These are phyloP conservation scores for Cyclotella baltica DNA, from an alignment of 108 stramenopile species.

Conservation along the genomic window DNA sequence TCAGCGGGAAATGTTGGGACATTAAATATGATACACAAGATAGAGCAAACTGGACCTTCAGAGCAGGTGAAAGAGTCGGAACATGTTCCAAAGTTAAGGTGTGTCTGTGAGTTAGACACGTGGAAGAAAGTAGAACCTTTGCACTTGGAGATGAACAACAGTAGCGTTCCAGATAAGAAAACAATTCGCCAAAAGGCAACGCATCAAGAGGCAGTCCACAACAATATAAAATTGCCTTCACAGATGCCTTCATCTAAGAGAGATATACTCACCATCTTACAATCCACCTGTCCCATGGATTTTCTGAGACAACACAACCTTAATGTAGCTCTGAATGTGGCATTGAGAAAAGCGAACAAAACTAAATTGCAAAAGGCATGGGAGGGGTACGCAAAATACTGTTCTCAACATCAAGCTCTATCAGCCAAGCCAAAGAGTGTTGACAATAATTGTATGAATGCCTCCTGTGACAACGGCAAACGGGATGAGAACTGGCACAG, in stretches of 20 bases:
- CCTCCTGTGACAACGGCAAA: neutral
- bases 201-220: neutral
- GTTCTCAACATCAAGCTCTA: neutral
- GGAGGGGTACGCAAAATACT: constrained; percentile 49
- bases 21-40: neutral
- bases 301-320: constrained; percentile 68
- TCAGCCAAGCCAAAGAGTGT: neutral
- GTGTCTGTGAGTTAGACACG: constrained; percentile 30
- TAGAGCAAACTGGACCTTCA: neutral
- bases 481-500: constrained; percentile 13
- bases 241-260: constrained; percentile 59
- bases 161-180: neutral
- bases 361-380: constrained; percentile 54
- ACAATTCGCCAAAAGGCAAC: neutral
- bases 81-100: neutral
- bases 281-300: constrained; percentile 68
- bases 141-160: neutral
- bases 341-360: constrained; percentile 72
- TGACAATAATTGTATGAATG: neutral
- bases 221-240: constrained; percentile 13
- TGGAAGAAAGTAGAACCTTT: constrained; percentile 23
- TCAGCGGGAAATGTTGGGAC: neutral
- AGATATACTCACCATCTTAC: constrained; percentile 64
- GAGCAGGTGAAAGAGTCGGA: neutral
- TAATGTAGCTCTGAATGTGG: constrained; percentile 60